phyloP scores from a whole-genome alignment of 768 basidiomycete genomes.

The Russula sp. region DNA sequence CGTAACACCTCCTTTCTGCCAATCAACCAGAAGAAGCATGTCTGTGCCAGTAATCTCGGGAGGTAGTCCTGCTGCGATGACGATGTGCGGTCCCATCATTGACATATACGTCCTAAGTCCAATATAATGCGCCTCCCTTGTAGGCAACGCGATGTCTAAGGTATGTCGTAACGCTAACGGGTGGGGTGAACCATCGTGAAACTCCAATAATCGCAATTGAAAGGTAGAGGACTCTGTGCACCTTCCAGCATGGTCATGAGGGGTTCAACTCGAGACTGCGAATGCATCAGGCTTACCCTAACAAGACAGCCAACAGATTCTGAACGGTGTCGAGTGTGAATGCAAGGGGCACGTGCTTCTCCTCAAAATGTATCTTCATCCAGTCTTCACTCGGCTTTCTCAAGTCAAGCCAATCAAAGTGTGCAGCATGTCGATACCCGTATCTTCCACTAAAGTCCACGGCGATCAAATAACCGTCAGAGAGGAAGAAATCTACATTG shows the following conservation, averaged over 20 bases:
- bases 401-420: constrained; percentile 3
- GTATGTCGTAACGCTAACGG: not conserved
- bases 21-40: not conserved
- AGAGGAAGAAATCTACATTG: not conserved
- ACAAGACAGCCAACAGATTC: not conserved
- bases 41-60: not conserved
- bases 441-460: not conserved
- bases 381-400: not conserved
- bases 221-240: constrained; percentile 1
- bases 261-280: not conserved
- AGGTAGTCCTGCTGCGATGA: not conserved
- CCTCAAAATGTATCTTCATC: not conserved
- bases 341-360: not conserved
- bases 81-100: not conserved
- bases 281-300: not conserved
- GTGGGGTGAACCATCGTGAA: not conserved
- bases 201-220: not conserved
- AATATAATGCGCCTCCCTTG: not conserved
- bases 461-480: constrained; percentile 2
- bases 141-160: not conserved
- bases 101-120: not conserved
- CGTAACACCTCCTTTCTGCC: not conserved
- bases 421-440: not conserved
- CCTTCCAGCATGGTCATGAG: not conserved
- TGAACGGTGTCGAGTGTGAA: not conserved